Base-by-base conservation (phyloP, 352 stramenopile species). In the Globisporangium canariense region DNA sequence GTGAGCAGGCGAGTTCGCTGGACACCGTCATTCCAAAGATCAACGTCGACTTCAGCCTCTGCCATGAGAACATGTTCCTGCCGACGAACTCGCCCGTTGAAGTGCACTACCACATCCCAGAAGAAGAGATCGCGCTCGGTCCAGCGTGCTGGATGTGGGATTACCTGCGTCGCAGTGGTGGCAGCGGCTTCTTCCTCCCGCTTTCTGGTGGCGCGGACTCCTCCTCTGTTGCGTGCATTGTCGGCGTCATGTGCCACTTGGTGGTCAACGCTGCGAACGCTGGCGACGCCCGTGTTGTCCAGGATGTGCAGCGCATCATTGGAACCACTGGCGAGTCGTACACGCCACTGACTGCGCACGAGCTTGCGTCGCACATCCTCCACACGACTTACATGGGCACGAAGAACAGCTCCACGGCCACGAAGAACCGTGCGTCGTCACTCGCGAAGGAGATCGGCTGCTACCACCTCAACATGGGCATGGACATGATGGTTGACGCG, bases 61-160 rank as follows among this genome's bases (percentile, higher is more conserved):
- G 82, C 58, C 82, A 89, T 45, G 78, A 88, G 30, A 75, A 89
- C 30, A 64, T 68, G 10, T 71, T 90, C 30, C 43, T 64, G 4
- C 50, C 70, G 6, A 73, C 82, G 14, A 81, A 73, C 28, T 59
- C 73, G 14, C 66, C 70, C 18, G 79, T 97, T 47, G 64, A 91
- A 18, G 70, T 96, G 16, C 81, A 77, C 14, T 87, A 93, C 68
- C 83, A 97, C 62, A 71, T 79, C 10, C 89, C 96, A 4, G 95
- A 99, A 71, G 96, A 99, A 76, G 97, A 99, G 71, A 99, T 98
- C 73, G 97, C 90, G 50, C 78, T 98, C 2, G 97, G 97, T 3
- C 97, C 97, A 5, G 97, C 97, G 3, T 99, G 96, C 76, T 99
- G 97, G 97, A 74, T 99, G 51, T 99, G 97, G 97, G 97, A 99